Conservation (phyloP, 2,329 filamentous ascomycete species). For the Botryosphaeria agaves region DNA sequence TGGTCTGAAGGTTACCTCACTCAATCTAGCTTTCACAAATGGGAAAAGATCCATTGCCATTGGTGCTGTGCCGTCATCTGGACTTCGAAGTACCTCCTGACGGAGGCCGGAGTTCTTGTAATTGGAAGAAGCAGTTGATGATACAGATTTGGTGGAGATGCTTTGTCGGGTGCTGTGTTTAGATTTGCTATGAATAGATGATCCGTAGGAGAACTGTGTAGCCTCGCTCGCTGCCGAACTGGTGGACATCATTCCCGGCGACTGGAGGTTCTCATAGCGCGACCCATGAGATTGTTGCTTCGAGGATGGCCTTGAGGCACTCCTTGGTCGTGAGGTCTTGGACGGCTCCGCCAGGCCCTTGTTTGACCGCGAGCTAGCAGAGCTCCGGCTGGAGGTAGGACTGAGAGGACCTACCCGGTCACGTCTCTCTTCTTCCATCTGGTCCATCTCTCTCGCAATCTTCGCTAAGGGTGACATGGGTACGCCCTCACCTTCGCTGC, state of each 20-base stretch:
- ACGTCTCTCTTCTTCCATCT: conserved; percentile 40
- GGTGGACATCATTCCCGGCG: too few relatives aligned
- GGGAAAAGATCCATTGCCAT: conserved; percentile 65
- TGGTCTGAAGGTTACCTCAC: conserved; percentile 66
- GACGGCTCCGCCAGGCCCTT: too few relatives aligned
- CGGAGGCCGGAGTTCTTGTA: conserved; percentile 51
- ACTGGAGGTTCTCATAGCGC: conserved; percentile 25
- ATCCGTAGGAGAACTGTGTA: conserved; percentile 20
- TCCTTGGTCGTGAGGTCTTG: too few relatives aligned
- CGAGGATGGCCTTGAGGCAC: too few relatives aligned
- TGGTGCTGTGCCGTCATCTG: conserved; percentile 44
- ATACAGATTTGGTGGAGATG: conserved; percentile 26
- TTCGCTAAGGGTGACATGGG: conserved; percentile 55
- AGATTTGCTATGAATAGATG: conserved; percentile 8
- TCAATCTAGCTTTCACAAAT: conserved; percentile 62
- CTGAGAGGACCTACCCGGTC: conserved; percentile 50
- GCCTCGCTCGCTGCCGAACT: conserved; percentile 14
- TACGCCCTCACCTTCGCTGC: conserved; percentile 49
- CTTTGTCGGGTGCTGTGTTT: conserved; percentile 16
- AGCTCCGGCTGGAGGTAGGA: conserved; percentile 48
- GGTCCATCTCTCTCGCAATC: conserved; percentile 53
- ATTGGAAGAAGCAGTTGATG: conserved; percentile 29
- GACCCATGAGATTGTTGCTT: conserved; percentile 24
- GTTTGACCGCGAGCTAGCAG: conserved; percentile 40
- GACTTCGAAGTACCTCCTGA: conserved; percentile 64